Percentiles rank a stretch among this genome's conserved stretches.
These are phyloP conservation scores for Debaryomyces hansenii DNA, from an alignment of 805 yeast species.

Conservation along the genomic window DNA sequence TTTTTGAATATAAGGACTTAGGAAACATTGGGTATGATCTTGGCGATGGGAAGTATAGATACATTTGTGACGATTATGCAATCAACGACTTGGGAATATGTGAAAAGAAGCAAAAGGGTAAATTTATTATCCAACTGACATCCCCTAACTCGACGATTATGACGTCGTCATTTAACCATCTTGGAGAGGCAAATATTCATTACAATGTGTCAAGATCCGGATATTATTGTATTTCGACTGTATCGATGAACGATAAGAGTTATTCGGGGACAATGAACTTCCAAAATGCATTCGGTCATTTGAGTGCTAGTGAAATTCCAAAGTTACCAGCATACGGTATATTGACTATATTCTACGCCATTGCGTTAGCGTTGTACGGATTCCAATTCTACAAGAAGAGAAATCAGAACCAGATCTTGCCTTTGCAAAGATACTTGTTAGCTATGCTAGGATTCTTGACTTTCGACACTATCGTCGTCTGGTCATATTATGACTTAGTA, in stretches of 20 bases:
- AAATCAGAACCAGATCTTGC: conserved; percentile 70
- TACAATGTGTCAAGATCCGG: conserved; percentile 78
- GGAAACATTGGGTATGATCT: conserved; percentile 59
- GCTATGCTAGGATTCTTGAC: conserved; percentile 83
- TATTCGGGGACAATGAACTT: conserved; percentile 74
- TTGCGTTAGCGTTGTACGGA: conserved; percentile 77
- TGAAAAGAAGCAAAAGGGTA: conserved; percentile 51
- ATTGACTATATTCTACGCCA: conserved; percentile 78
- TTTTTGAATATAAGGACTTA: conserved; percentile 83
- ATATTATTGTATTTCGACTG: conserved; percentile 86
- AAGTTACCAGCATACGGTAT: conserved; percentile 87
- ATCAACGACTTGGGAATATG: conserved; percentile 53
- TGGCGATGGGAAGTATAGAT: conserved; percentile 43
- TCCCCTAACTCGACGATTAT: conserved; percentile 53
- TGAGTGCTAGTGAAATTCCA: conserved; percentile 89
- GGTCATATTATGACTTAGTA: conserved; percentile 88
- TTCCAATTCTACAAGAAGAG: conserved; percentile 85
- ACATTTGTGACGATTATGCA: conserved; percentile 75
- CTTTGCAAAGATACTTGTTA: conserved; percentile 86
- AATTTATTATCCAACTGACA: conserved; percentile 56
- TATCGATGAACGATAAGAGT: conserved; percentile 38
- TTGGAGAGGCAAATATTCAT: conserved; percentile 60
- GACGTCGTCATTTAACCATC: conserved; percentile 53
- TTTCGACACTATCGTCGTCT: conserved; percentile 78
- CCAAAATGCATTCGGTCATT: conserved; percentile 88